phyloP scores from a whole-genome alignment of 306 rosid species.

The Quercus variabilis region DNA sequence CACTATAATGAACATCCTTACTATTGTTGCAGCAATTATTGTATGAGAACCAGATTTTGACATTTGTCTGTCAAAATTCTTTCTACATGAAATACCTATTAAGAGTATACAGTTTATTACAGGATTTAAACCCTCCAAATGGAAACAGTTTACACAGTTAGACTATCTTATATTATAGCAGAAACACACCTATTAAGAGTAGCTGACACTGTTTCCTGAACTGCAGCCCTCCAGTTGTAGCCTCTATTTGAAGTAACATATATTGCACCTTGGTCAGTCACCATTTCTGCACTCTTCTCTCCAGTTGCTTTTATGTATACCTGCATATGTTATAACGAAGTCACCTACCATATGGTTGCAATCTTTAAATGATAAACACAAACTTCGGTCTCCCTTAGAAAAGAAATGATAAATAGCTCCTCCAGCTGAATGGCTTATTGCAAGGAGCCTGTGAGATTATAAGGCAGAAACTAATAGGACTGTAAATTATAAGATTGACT shows the following conservation, averaged over 20 bases:
- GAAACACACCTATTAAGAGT: constrained; percentile 83
- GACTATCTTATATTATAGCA: neutral
- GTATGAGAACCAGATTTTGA: no score
- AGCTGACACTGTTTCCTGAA: constrained; percentile 97
- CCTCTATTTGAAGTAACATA: constrained; percentile 91
- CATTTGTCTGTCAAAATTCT: no score
- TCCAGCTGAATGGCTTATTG: no score
- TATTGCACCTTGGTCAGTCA: constrained; percentile 94
- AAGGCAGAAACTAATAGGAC: no score
- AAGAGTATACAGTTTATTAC: neutral
- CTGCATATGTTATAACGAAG: constrained; percentile 38
- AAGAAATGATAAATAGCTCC: no score
- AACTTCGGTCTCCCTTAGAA: no score
- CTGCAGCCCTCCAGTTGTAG: constrained; percentile 95
- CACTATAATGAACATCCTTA: no score
- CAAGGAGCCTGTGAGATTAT: no score
- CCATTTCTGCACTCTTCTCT: constrained; percentile 96
- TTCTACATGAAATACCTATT: no score
- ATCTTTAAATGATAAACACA: neutral
- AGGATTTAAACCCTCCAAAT: neutral
- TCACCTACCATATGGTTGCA: neutral
- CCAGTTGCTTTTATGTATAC: constrained; percentile 91
- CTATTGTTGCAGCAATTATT: no score
- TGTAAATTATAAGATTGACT: no score
- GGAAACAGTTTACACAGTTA: neutral